Evolutionary conservation across 1,139 yeast species (phyloP).

Genomic region (Yamadazyma oceani): DNA sequence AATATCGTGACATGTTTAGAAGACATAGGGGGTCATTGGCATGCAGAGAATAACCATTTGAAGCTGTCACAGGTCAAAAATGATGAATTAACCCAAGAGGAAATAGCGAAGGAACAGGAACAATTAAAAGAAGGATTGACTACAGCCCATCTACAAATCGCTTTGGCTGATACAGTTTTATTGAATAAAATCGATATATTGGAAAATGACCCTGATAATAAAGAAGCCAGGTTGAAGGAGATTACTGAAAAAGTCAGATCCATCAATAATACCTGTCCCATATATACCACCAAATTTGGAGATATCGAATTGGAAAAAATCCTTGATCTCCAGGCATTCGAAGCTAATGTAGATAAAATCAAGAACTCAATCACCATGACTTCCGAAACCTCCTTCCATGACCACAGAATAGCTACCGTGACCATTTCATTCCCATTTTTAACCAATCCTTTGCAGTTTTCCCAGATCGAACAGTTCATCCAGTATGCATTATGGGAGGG

Average conservation of each 20-base stretch:
- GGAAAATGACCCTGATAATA: constrained; percentile 17
- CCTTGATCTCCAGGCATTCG: constrained; percentile 81
- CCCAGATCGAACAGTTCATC: constrained; percentile 55
- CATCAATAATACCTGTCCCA: constrained; percentile 70
- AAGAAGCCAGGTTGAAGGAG: constrained; percentile 20
- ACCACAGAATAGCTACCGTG: constrained; percentile 62
- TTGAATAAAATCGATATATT: constrained; percentile 72
- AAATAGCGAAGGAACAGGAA: constrained; percentile 33
- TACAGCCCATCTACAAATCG: constrained; percentile 87
- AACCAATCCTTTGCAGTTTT: constrained; percentile 29
- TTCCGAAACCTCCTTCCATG: constrained; percentile 32
- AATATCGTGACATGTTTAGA: constrained; percentile 67
- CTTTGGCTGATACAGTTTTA: constrained; percentile 80
- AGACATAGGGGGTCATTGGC: constrained; percentile 65
- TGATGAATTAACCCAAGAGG: constrained; percentile 29
- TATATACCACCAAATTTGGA: constrained; percentile 70
- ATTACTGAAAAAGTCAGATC: constrained; percentile 42
- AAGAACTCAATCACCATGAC: constrained; percentile 21
- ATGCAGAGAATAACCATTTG: constrained; percentile 39
- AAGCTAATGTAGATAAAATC: constrained; percentile 37
- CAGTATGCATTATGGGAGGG: constrained; percentile 73
- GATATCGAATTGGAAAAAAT: constrained; percentile 60
- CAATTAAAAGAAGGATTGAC: constrained; percentile 54
- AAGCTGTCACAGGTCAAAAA: constrained; percentile 21
- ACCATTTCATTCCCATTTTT: constrained; percentile 54